phyloP scores from a whole-genome alignment of 129 eudicot genomes.

The Centrapalus pauciflorus region DNA sequence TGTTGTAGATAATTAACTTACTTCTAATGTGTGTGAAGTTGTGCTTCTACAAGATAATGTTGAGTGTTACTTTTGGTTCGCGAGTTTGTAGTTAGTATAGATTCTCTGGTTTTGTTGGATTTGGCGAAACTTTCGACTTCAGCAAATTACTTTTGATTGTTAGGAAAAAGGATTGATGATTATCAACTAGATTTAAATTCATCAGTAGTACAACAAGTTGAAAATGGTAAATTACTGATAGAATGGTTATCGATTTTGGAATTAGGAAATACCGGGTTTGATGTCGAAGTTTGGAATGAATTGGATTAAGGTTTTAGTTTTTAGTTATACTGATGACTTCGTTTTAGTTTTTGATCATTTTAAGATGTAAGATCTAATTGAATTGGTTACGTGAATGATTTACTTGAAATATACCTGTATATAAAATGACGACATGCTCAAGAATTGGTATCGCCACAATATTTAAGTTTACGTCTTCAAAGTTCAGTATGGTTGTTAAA shows the following conservation, averaged over 20 bases:
- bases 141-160: background rate
- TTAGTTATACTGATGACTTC: background rate
- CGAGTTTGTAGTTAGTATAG: background rate
- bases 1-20: background rate
- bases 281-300: too few relatives aligned
- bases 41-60: background rate
- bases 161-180: background rate
- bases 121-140: background rate
- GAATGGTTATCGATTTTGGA: background rate
- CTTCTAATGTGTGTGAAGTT: background rate
- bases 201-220: background rate
- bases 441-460: too few relatives aligned
- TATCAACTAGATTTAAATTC: background rate
- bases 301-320: too few relatives aligned
- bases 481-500: too few relatives aligned
- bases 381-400: background rate
- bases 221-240: background rate
- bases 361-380: background rate
- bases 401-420: too few relatives aligned
- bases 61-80: background rate
- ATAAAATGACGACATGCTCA: too few relatives aligned
- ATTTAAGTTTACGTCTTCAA: too few relatives aligned
- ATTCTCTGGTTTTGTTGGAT: background rate
- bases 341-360: background rate
- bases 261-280: background rate